These are phyloP conservation scores for Xerocomus minutiporus DNA, from an alignment of 1,284 basidiomycete species.

Conservation along the genomic window DNA sequence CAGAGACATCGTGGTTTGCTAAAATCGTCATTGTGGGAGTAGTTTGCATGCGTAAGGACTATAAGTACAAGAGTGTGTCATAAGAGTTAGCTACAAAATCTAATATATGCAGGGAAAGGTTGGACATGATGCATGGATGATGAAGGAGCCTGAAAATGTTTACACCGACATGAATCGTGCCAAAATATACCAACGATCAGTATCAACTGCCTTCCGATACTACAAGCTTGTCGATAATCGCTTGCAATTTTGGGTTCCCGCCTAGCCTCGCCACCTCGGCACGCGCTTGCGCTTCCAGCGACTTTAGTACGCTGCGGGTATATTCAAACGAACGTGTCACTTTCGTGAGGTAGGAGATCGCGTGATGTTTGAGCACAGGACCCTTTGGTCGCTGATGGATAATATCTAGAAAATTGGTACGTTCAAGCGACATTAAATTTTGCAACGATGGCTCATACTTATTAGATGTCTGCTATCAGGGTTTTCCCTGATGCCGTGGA, in stretches of 20 bases:
- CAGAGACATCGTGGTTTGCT: too few relatives aligned
- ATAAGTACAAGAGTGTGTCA: not conserved
- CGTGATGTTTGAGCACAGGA: slow-evolving; percentile 71
- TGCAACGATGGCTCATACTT: slow-evolving; percentile 50
- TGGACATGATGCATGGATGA: not conserved
- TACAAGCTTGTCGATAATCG: slow-evolving; percentile 20
- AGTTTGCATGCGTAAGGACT: too few relatives aligned
- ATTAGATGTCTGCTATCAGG: slow-evolving; percentile 71
- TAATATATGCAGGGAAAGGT: not conserved
- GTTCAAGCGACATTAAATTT: slow-evolving; percentile 1
- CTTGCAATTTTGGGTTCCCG: slow-evolving; percentile 24
- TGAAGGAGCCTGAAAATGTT: not conserved
- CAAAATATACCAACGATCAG: not conserved
- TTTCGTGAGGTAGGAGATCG: slow-evolving; percentile 70
- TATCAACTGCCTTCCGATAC: not conserved
- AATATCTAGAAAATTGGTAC: slow-evolving; percentile 53
- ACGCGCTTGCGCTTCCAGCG: slow-evolving; percentile 48
- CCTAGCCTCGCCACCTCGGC: slow-evolving; percentile 24
- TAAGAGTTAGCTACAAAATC: not conserved
- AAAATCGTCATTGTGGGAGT: too few relatives aligned
- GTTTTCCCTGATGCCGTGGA: slow-evolving; percentile 83
- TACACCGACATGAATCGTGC: not conserved
- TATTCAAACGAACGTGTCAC: slow-evolving; percentile 71
- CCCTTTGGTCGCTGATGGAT: slow-evolving; percentile 81
- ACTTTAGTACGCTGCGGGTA: slow-evolving; percentile 52